Base-by-base conservation (phyloP, 352 stramenopile genomes). In the Globisporangium cystogenes region DNA sequence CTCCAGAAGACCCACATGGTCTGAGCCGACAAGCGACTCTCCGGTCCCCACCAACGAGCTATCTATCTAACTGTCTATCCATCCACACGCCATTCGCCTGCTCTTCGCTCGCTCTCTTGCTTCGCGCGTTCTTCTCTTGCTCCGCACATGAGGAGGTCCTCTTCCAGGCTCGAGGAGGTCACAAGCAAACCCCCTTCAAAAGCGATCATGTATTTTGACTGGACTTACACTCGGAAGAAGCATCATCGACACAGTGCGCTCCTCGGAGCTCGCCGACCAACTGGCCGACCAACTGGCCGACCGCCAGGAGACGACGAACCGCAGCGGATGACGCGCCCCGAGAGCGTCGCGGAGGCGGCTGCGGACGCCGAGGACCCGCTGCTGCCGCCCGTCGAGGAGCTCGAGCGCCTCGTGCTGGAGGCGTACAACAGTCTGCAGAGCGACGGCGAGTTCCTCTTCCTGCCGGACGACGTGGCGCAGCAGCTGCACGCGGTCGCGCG, bases 361-460 rank as follows among this genome's bases (percentile, higher is more conserved):
- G 16, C 26, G 20, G 24, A 42, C 31, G 24, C 21, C 18, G 7
- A 21, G 11, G 31, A 21, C 5, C 18, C 31, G 18, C 18, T 21
- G 16, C 12, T 68, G 48, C 68, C 65, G 39, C 65, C 68, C 10
- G 39, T 73, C 35, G 76, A 87, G 27, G 59, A 51, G 47, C 69
- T 91, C 52, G 77, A 91, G 59, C 70, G 87, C 39, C 65, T 89
- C 43, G 85, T 91, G 24, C 63, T 91, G 10, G 81, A 91, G 56
- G 81, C 81, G 37, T 91, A 91, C 62, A 87, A 86, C 55, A 89
- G 74, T 62, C 87, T 91, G 72, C 77, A 91, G 60, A 89, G 76
- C 51, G 81, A 91, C 47, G 81, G 78, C 31, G 81, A 91, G 53
- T 78, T 79, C 57, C 89, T 91, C 51, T 89, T 89, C 37, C 56